Base-by-base conservation (phyloP, 352 stramenopile genomes). In the Pythium aquatile region DNA sequence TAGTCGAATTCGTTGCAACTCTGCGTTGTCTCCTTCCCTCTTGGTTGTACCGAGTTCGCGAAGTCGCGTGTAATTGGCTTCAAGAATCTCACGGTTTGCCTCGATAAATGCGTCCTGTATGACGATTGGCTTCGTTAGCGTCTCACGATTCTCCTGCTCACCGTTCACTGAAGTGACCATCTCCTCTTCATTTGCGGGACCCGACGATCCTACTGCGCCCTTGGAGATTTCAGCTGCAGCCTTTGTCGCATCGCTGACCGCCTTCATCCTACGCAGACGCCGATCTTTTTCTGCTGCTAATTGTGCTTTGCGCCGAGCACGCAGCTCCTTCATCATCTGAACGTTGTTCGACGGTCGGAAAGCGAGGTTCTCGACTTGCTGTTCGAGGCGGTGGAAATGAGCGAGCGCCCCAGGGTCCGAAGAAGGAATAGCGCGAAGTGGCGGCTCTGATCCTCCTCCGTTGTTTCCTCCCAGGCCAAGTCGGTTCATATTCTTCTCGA, bases 301-400 rank as follows among this genome's bases (percentile, higher is more conserved):
- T 49, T 93, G 83, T 14, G 79, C 74, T 61, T 87, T 85, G 9
- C 81, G 75, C n/a, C 80, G 70, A 49, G 81, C 79, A 26, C 81
- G 81, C 1, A 93, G 69, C 35, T 93, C 83, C 65, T 90, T 91
- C 83, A 93, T 91, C 83, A 93, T 93, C 61, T 91, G 81, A 20
- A 91, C 49, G 51, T 93, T 93, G 63, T 85, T 91, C 2, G 83
- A 88, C 11, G 81, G 83, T 0, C 83, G 73, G 54, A 93, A 91
- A n/a, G 81, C 68, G 52, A 87, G 69, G 44, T 76, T 65, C 7
- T 82, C 65, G 1, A 91, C 80, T 5, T 73, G 66, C 56, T 77
- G 55, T 51, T 90, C 75, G 0, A 93, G 66, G 26, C 44, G 63
- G 8, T 66, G 53, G 10, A 88, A 64, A 59, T 90, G 83, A 0